phyloP scores from a whole-genome alignment of 2,329 filamentous ascomycete species.

The Calcarisporium arbuscula region DNA sequence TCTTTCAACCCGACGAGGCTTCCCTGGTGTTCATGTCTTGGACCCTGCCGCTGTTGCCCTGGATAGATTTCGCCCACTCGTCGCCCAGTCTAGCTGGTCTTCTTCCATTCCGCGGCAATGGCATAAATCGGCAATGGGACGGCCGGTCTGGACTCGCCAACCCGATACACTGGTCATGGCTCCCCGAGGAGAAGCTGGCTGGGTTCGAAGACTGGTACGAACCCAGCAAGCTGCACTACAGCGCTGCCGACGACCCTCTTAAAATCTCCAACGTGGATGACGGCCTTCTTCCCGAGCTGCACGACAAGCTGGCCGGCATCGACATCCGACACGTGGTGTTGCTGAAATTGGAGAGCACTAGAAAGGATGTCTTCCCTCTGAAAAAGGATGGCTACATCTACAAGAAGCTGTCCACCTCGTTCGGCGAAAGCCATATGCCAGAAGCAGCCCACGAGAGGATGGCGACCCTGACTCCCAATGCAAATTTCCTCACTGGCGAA shows the following conservation, averaged over 20 bases:
- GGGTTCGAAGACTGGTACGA: constrained; percentile 24
- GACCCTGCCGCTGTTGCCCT: constrained; percentile 23
- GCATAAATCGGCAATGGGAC: constrained; percentile 21
- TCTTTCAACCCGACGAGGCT: constrained; percentile 19
- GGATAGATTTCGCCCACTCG: constrained; percentile 23
- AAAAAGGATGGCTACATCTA: constrained; percentile 32
- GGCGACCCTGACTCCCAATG: constrained; percentile 20
- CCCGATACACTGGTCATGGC: constrained; percentile 19
- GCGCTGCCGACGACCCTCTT: constrained; percentile 28
- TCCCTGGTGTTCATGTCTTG: constrained; percentile 27
- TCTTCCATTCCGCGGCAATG: constrained; percentile 13
- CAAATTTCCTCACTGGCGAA: constrained; percentile 26
- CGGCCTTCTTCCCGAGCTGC: constrained; percentile 21
- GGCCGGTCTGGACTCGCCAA: constrained; percentile 19
- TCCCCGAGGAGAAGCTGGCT: constrained; percentile 14
- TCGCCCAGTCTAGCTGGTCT: constrained; percentile 19
- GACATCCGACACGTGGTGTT: constrained; percentile 35
- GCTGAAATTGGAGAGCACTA: constrained; percentile 35
- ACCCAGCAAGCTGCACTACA: constrained; percentile 23
- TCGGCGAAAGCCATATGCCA: constrained; percentile 24
- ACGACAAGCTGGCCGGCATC: constrained; percentile 18
- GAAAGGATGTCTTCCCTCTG: constrained; percentile 37
- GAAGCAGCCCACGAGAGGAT: constrained; percentile 21
- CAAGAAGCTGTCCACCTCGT: constrained; percentile 24
- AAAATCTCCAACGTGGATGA: constrained; percentile 32